Conservation (phyloP, 2,329 filamentous ascomycete genomes). For the Colletotrichum phormii region DNA sequence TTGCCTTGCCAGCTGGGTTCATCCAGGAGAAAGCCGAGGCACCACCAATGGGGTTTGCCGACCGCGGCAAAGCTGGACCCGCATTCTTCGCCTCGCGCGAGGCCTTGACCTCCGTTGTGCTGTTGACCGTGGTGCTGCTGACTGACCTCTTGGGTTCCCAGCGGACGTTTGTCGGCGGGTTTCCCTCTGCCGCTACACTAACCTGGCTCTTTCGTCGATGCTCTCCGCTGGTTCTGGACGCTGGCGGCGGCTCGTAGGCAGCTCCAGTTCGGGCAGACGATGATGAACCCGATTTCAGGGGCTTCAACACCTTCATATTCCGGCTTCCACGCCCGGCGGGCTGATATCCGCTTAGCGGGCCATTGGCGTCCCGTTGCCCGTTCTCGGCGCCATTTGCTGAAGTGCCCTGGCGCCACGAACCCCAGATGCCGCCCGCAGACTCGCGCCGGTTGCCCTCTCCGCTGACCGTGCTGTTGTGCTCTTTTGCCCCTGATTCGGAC, state of each 20-base stretch:
- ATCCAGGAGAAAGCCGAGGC: constrained; percentile 96
- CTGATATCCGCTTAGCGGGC: constrained; percentile 75
- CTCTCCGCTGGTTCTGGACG: constrained; percentile 59
- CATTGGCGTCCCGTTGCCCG: constrained; percentile 61
- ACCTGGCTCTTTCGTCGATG: constrained; percentile 66
- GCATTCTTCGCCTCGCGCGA: constrained; percentile 47
- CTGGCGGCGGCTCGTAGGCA: constrained; percentile 63
- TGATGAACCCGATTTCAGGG: constrained; percentile 70
- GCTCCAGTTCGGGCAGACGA: constrained; percentile 61
- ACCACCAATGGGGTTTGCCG: constrained; percentile 88
- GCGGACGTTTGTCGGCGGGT: constrained; percentile 56
- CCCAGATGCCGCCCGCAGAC: constrained; percentile 71
- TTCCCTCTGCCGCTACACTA: constrained; percentile 63
- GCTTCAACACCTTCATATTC: constrained; percentile 91
- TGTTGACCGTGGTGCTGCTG: constrained; percentile 48
- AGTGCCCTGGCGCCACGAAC: constrained; percentile 74
- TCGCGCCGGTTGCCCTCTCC: constrained; percentile 52
- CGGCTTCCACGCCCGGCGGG: constrained; percentile 71
- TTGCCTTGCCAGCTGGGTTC: constrained; percentile 65
- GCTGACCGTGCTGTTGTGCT: constrained; percentile 30
- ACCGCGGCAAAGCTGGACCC: constrained; percentile 60
- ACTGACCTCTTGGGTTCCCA: constrained; percentile 67
- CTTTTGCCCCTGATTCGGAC: constrained; percentile 29
- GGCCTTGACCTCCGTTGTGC: constrained; percentile 44
- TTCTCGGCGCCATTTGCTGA: constrained; percentile 63